Evolutionary conservation across 2,329 filamentous ascomycete genomes (phyloP).

Genomic region (Stagonosporopsis chrysanthemi): DNA sequence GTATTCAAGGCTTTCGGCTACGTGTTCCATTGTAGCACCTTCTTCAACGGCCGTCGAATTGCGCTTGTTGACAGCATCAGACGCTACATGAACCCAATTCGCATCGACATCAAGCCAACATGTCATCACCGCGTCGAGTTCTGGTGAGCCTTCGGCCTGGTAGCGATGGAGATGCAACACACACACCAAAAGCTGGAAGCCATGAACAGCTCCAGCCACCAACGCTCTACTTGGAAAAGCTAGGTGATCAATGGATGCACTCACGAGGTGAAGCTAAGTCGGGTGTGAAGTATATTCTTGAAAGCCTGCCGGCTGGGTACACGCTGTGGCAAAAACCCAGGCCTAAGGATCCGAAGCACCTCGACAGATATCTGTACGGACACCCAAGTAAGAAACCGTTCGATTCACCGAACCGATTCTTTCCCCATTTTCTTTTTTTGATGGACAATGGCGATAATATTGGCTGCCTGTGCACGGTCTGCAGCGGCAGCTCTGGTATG

Average conservation of each 20-base stretch:
- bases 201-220: slow-evolving; percentile 52
- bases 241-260: slow-evolving; percentile 59
- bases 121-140: slow-evolving; percentile 15
- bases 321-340: slow-evolving; percentile 59
- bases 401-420: slow-evolving; percentile 63
- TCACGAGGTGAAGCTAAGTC: slow-evolving; percentile 47
- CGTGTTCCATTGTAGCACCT: not conserved
- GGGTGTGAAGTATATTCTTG: slow-evolving; percentile 58
- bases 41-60: not conserved
- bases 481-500: slow-evolving; percentile 39
- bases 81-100: not conserved
- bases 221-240: slow-evolving; percentile 55
- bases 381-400: slow-evolving; percentile 61
- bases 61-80: not conserved
- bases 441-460: slow-evolving; percentile 57
- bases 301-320: slow-evolving; percentile 63
- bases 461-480: slow-evolving; percentile 61
- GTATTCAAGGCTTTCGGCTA: not conserved
- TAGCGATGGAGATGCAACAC: slow-evolving; percentile 48
- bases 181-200: slow-evolving; percentile 26
- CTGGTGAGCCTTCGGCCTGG: slow-evolving; percentile 36
- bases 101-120: not conserved
- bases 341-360: slow-evolving; percentile 47
- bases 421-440: slow-evolving; percentile 64
- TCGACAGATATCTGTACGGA: slow-evolving; percentile 65